Conservation (phyloP, 2,329 filamentous ascomycete species). For the Xylaria hypoxylon region DNA sequence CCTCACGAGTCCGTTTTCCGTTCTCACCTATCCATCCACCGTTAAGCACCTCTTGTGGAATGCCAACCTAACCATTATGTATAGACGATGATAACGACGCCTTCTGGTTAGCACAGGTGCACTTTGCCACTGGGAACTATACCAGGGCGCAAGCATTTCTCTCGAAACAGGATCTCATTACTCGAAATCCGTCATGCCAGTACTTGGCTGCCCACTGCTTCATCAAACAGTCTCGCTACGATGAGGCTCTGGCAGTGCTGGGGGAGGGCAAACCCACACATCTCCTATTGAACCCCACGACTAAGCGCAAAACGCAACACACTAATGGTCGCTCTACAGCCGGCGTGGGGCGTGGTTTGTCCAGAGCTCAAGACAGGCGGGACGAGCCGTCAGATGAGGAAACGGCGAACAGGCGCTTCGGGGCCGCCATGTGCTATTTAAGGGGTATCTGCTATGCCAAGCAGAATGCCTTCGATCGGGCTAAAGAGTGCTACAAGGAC, state of each 20-base stretch:
- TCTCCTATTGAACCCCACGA: slow-evolving; percentile 74
- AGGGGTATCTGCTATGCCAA: slow-evolving; percentile 95
- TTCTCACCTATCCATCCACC: slow-evolving; percentile 36
- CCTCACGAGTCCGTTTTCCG: slow-evolving; percentile 82
- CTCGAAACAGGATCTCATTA: slow-evolving; percentile 82
- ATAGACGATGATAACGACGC: slow-evolving; percentile 92
- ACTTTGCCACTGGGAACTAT: slow-evolving; percentile 96
- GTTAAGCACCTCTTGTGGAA: background rate
- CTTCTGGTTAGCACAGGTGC: slow-evolving; percentile 97
- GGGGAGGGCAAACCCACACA: slow-evolving; percentile 96
- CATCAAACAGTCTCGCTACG: slow-evolving; percentile 89
- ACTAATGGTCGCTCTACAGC: slow-evolving; percentile 51
- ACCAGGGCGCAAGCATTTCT: slow-evolving; percentile 90
- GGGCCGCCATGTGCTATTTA: slow-evolving; percentile 97
- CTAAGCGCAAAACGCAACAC: slow-evolving; percentile 78
- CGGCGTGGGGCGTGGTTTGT: slow-evolving; percentile 39
- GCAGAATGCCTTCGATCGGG: slow-evolving; percentile 95
- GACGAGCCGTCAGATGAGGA: slow-evolving; percentile 69
- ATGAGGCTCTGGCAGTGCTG: slow-evolving; percentile 86
- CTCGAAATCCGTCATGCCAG: slow-evolving; percentile 84
- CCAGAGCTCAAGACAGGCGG: slow-evolving; percentile 43
- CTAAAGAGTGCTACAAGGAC: slow-evolving; percentile 98
- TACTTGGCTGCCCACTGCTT: slow-evolving; percentile 95
- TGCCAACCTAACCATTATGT: slow-evolving; percentile 39
- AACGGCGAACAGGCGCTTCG: slow-evolving; percentile 81